Evolutionary conservation across 441 rosid species (phyloP).

Genomic region (Pelargonium cotyledonis): DNA sequence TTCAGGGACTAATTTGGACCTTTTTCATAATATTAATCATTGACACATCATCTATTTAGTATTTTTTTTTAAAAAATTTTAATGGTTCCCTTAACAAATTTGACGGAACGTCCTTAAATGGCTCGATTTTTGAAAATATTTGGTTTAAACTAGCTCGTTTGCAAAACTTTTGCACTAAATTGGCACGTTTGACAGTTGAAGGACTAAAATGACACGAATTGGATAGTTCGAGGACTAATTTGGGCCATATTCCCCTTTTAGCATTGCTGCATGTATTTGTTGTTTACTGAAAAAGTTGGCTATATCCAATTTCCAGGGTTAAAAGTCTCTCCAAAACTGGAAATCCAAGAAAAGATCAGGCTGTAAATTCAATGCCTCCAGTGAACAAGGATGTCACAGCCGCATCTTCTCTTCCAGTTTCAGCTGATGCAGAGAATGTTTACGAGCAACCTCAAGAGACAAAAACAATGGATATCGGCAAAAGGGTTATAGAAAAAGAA

Average conservation of each 20-base stretch:
- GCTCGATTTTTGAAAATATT: no score
- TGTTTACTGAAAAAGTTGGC: constrained; percentile 16
- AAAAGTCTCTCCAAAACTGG: constrained; percentile 95
- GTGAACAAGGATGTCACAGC: constrained; percentile 50
- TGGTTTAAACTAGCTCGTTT: no score
- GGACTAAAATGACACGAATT: no score
- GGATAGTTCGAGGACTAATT: no score
- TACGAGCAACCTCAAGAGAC: constrained; percentile 51
- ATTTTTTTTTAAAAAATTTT: no score
- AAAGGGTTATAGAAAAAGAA: constrained; percentile 57
- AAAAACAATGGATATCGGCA: constrained; percentile 46
- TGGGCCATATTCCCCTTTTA: neutral
- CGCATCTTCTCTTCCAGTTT: constrained; percentile 35
- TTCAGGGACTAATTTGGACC: no score
- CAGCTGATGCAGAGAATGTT: constrained; percentile 44
- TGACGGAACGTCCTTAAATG: no score
- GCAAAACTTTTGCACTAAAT: no score
- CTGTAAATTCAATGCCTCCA: constrained; percentile 36
- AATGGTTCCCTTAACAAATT: no score
- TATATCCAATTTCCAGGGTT: constrained; percentile 50
- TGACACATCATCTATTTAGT: no score
- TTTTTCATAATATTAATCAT: no score
- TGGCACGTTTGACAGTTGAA: no score
- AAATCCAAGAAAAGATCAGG: constrained; percentile 72
- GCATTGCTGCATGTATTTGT: constrained; percentile 5